Evolutionary conservation across 2,329 filamentous ascomycete species (phyloP), one percentile per base, ranked within the genome.

Genomic region (Nannizziopsis arthrosporioides): DNA sequence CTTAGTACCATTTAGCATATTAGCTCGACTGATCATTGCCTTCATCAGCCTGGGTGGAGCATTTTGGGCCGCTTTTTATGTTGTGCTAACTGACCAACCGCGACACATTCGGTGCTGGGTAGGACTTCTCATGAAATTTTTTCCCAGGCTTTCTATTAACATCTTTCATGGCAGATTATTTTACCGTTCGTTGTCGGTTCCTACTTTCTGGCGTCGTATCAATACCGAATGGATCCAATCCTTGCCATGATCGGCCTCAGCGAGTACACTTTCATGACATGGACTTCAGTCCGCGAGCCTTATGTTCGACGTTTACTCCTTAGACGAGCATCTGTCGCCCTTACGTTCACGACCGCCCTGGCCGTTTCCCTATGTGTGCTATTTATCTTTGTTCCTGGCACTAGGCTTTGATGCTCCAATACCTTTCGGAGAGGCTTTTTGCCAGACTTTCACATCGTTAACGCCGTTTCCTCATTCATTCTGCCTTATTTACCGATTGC

Each of bases 241-340:
- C 80, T 96, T 65, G 92, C 88, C 3, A 75, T 96, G 15, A 65
- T 85, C n/a, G 89, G 90, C 32, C 83, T 82, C 65, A 95, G 89
- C 71, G 93, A 98, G 70, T 95, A 96, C 69, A 95, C 90, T 0
- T 88, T 94, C 44, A 89, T 95, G 74, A 85, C 82, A 66, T 95
- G 93, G 71, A 84, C 85, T 18, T 78, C 80, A 36, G 86, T 96
- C 54, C 80, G 85, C 48, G 92, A 98, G 67, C 85, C 88, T 0
- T 98, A 92, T 62, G 84, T 98, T 48, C 83, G 86, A 55, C 85
- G 81, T 61, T 79, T 96, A 15, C 76, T 98, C 48, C 80, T 80
- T 56, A 89, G 89, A 63, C 83, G 92, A 50, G 82, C 92, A 0
- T 62, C 86, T 38, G 88, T 92, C 70, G 85, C 92, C 11, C 69